A percentile compares a stretch with the other conserved stretches of the same genome.
phyloP scores from a whole-genome alignment of 2,329 filamentous ascomycete genomes.

The Hymenoscyphus fraxineus region DNA sequence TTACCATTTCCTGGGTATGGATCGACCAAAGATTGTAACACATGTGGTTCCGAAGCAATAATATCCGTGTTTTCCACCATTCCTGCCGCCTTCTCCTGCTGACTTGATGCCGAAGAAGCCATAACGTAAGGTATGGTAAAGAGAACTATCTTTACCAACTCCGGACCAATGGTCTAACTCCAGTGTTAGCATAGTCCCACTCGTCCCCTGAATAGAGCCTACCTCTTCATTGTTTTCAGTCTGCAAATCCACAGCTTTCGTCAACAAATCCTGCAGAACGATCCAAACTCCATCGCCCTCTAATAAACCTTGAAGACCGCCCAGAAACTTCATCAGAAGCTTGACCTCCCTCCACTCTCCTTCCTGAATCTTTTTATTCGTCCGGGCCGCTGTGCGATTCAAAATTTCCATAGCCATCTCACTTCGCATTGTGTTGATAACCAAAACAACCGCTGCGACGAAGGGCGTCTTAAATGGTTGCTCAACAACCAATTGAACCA shows the following conservation, averaged over 20 bases:
- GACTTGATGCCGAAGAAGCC: constrained; percentile 65
- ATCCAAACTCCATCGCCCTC: constrained; percentile 83
- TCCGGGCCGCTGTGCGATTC: constrained; percentile 53
- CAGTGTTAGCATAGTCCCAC: constrained; percentile 13
- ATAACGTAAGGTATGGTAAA: constrained; percentile 90
- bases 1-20: constrained; percentile 68
- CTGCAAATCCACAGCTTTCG: constrained; percentile 85
- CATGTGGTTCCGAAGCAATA: constrained; percentile 83
- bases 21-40: constrained; percentile 80
- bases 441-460: constrained; percentile 75
- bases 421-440: constrained; percentile 72
- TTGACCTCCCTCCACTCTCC: constrained; percentile 92
- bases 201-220: constrained; percentile 38
- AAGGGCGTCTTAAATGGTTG: constrained; percentile 99
- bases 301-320: constrained; percentile 76
- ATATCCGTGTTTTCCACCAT: constrained; percentile 93
- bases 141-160: constrained; percentile 94
- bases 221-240: constrained; percentile 91
- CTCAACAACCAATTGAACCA: constrained; percentile 75
- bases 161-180: constrained; percentile 63
- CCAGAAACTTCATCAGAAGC: constrained; percentile 81
- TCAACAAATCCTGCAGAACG: constrained; percentile 85
- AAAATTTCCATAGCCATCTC: constrained; percentile 72
- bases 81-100: constrained; percentile 69
- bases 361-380: constrained; percentile 63